These are phyloP conservation scores for Fistulinella cinereoalba DNA, from an alignment of 1,284 basidiomycete genomes.

Conservation along the genomic window DNA sequence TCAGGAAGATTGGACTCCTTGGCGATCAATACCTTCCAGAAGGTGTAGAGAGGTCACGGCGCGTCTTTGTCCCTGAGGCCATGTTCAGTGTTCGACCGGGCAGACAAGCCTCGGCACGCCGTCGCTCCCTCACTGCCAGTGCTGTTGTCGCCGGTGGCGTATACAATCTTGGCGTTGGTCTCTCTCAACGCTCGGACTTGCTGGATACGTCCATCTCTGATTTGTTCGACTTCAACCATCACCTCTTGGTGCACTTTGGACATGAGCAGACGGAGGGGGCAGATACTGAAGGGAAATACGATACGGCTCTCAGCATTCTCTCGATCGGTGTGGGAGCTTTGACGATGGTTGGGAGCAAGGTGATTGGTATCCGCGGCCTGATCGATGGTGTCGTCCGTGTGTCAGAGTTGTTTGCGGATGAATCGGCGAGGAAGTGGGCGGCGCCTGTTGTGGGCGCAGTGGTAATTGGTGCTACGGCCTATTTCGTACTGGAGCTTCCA, in stretches of 20 bases:
- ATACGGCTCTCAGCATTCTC: conserved; percentile 69
- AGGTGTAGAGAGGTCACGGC: conserved; percentile 74
- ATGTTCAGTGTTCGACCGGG: conserved; percentile 79
- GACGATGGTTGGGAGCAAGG: conserved; percentile 82
- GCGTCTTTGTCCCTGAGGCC: conserved; percentile 92
- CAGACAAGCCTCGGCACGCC: conserved; percentile 45
- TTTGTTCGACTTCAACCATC: conserved; percentile 86
- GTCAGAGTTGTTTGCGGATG: conserved; percentile 80
- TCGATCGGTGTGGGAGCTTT: conserved; percentile 83
- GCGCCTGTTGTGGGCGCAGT: conserved; percentile 80
- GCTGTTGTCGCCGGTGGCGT: conserved; percentile 69
- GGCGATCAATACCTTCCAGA: conserved; percentile 81
- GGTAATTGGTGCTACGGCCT: conserved; percentile 75
- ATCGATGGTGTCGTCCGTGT: conserved; percentile 76
- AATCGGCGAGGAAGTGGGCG: conserved; percentile 82
- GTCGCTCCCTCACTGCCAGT: conserved; percentile 43
- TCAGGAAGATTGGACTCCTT: conserved; percentile 66
- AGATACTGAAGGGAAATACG: conserved; percentile 50
- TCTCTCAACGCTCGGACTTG: conserved; percentile 67
- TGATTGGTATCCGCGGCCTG: conserved; percentile 74
- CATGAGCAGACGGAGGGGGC: conserved; percentile 41
- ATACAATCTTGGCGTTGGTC: conserved; percentile 72
- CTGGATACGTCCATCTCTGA: conserved; percentile 76
- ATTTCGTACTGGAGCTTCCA: conserved; percentile 88
- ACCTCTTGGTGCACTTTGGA: conserved; percentile 66